Percentiles rank a stretch among this genome's conserved stretches.
These are phyloP conservation scores for Xylaria nigripes DNA, from an alignment of 495 filamentous ascomycete genomes.

Conservation along the genomic window DNA sequence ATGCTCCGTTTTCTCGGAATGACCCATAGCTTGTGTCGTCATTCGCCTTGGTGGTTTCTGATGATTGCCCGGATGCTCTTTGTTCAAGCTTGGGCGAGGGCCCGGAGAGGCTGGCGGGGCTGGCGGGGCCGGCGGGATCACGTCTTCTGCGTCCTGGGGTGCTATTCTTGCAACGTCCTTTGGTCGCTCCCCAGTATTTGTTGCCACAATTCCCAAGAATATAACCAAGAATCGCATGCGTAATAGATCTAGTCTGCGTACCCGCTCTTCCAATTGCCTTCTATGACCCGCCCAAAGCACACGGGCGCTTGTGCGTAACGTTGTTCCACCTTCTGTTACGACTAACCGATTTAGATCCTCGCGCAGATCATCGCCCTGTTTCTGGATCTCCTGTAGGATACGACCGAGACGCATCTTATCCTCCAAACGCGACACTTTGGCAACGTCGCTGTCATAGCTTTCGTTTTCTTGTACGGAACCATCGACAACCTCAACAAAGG, in stretches of 20 bases:
- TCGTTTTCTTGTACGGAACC: slow-evolving; percentile 43
- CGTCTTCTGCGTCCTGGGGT: slow-evolving; percentile 29
- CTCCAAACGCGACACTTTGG: slow-evolving; percentile 41
- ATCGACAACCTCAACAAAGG: slow-evolving; percentile 44
- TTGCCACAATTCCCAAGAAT: slow-evolving; percentile 46
- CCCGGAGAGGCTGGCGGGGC: slow-evolving; percentile 10
- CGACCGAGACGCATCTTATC: slow-evolving; percentile 44
- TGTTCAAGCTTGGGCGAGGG: slow-evolving; percentile 30
- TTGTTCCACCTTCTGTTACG: slow-evolving; percentile 35
- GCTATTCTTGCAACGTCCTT: slow-evolving; percentile 21
- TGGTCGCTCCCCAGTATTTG: slow-evolving; percentile 26
- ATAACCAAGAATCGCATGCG: slow-evolving; percentile 51
- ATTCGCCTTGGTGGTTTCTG: slow-evolving; percentile 36
- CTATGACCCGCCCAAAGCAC: slow-evolving; percentile 43
- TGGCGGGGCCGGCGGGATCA: slow-evolving; percentile 8
- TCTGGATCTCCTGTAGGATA: slow-evolving; percentile 47
- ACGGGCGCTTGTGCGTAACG: slow-evolving; percentile 35
- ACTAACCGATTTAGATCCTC: slow-evolving; percentile 41
- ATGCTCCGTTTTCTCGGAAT: slow-evolving; percentile 30
- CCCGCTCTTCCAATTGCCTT: slow-evolving; percentile 38
- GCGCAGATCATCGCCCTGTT: slow-evolving; percentile 44
- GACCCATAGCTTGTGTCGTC: slow-evolving; percentile 37
- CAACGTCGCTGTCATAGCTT: slow-evolving; percentile 46
- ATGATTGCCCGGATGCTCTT: slow-evolving; percentile 27
- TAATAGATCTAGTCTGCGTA: slow-evolving; percentile 51